Evolutionary conservation across 140 eudicot species (phyloP), one percentile per base, ranked within the genome.

Genomic region (Ambrosia hybrid): DNA sequence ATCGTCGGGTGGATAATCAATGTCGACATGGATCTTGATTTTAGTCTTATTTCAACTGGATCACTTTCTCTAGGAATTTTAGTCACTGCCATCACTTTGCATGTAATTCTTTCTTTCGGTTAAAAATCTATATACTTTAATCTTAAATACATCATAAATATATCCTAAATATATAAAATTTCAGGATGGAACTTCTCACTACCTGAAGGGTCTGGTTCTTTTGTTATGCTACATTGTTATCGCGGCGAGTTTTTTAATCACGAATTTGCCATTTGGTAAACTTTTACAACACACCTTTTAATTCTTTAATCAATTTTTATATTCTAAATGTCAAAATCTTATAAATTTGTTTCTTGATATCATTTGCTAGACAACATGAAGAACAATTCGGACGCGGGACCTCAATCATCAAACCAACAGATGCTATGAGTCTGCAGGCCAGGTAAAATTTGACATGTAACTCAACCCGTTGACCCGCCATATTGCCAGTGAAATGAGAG

Each of bases 111-210:
- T 43, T 15, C 21, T 34, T 64, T 67, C 57, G 57, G 3, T 26
- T 53, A 38, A 12, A 37, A 39, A 36, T 63, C 21, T 38, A 38
- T 38, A 12, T 56, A 39, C 6, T 36, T 51, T 77, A 46, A 46
- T 46, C 13, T 26, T 39, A 39, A 39, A 14, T 51, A 10, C 6
- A 73, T 9, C 11, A 53, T 51, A 30, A 17, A 63, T 51, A 16
- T 45, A 37, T 57, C 26, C 43, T 74, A 13, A 3, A 17, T 33
- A 30, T 13, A 67, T 41, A 58, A 30, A 62, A 46, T 57, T 72
- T 63, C 82, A 84, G 93, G 93, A 87, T 72, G 93, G 93, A 9
- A 84, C 93, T 70, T 87, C 93, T 65, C 89, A 87, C 82, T 87
- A 84, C 71, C 81, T 87, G 75, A 87, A 87, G 74, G 93, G 93